A percentile compares a stretch with the other conserved stretches of the same genome.
Conservation (phyloP, 257 asterid species). For the Linderniella brevidens region DNA sequence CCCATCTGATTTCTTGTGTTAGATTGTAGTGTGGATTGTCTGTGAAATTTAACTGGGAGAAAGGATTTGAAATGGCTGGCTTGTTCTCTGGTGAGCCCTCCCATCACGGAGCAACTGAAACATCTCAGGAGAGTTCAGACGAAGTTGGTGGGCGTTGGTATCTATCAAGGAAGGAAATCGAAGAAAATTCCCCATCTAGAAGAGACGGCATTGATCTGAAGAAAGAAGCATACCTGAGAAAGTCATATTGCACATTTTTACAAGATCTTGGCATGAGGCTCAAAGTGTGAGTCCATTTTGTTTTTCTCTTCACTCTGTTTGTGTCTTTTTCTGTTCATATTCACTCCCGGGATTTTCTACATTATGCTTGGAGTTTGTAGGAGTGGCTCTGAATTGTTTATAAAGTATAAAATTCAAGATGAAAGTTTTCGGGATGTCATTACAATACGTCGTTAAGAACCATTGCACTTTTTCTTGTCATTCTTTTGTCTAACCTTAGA, state of each 20-base stretch:
- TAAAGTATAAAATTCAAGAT: too few relatives aligned
- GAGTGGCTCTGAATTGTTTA: neutral
- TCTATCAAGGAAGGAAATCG: slow-evolving; percentile 70
- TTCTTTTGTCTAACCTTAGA: too few relatives aligned
- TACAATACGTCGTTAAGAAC: too few relatives aligned
- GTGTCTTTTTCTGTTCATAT: neutral
- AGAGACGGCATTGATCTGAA: slow-evolving; percentile 65
- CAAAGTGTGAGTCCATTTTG: slow-evolving; percentile 54
- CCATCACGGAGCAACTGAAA: slow-evolving; percentile 48
- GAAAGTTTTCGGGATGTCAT: too few relatives aligned
- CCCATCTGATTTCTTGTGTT: too few relatives aligned
- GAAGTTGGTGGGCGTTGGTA: slow-evolving; percentile 69
- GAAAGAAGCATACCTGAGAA: slow-evolving; percentile 73
- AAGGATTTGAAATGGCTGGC: slow-evolving; percentile 47
- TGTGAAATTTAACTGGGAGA: neutral
- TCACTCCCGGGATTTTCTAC: neutral
- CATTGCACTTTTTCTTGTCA: too few relatives aligned
- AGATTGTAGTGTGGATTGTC: too few relatives aligned
- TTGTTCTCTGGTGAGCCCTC: slow-evolving; percentile 51
- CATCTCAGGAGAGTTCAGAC: slow-evolving; percentile 43
- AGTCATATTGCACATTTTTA: slow-evolving; percentile 67
- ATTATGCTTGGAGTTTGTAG: slow-evolving; percentile 2
- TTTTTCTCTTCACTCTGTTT: neutral
- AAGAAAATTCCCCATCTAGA: slow-evolving; percentile 82
- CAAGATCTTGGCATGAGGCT: slow-evolving; percentile 92